Evolutionary conservation across 495 filamentous ascomycete species (phyloP).

Genomic region (Durotheca rogersii): DNA sequence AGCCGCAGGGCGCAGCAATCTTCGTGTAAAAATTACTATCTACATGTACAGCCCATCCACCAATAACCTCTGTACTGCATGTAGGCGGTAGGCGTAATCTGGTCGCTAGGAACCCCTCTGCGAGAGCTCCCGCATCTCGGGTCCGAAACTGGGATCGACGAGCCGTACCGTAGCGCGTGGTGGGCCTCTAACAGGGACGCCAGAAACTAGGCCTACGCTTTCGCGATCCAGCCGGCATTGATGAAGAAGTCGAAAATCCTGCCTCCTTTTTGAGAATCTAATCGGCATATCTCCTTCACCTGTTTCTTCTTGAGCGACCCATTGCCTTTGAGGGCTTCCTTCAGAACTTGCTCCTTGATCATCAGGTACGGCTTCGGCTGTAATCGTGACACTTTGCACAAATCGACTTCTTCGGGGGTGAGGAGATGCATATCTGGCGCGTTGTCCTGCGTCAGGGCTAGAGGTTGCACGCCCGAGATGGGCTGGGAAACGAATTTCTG

Average conservation of each 20-base stretch:
- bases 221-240: constrained; percentile 86
- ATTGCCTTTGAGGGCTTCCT: constrained; percentile 83
- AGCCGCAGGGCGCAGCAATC: no score
- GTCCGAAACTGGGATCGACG: no score
- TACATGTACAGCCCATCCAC: no score
- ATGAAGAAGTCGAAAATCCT: constrained; percentile 94
- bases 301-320: constrained; percentile 89
- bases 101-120: no score
- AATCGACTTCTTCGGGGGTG: constrained; percentile 77
- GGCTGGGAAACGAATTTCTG: constrained; percentile 49
- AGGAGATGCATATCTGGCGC: constrained; percentile 82
- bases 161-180: no score
- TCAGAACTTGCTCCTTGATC: constrained; percentile 86
- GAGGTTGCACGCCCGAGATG: constrained; percentile 58
- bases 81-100: no score
- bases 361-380: constrained; percentile 92
- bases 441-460: constrained; percentile 72
- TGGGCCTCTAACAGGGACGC: neutral
- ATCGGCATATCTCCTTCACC: constrained; percentile 62
- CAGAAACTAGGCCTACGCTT: constrained; percentile 45
- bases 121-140: no score
- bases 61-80: no score
- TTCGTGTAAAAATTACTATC: no score
- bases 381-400: constrained; percentile 78
- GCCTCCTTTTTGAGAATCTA: constrained; percentile 54